These are phyloP conservation scores for Pterula multifida DNA, from an alignment of 1,284 basidiomycete genomes.

Conservation along the genomic window DNA sequence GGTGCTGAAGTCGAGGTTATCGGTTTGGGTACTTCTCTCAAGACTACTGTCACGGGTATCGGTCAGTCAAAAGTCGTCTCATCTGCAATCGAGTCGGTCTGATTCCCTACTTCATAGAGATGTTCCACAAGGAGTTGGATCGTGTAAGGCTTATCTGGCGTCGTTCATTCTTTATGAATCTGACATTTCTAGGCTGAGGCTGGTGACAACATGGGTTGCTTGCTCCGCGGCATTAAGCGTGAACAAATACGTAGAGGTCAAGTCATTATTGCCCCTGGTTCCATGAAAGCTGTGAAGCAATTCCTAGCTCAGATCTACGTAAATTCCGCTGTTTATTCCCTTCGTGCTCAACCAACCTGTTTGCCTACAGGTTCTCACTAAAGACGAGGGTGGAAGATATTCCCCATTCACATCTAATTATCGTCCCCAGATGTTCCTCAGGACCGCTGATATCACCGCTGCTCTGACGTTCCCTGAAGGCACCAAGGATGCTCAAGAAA, in stretches of 20 bases:
- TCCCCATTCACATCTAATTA: constrained; percentile 97
- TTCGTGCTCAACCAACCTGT: constrained; percentile 1
- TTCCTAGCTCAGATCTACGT: constrained; percentile 91
- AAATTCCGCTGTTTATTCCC: constrained; percentile 17
- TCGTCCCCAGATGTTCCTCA: constrained; percentile 92
- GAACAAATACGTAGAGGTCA: constrained; percentile 94
- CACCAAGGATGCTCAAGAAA: constrained; percentile 63
- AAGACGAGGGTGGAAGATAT: constrained; percentile 97
- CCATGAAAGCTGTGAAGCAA: constrained; percentile 92
- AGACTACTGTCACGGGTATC: constrained; percentile 94
- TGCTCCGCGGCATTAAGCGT: constrained; percentile 95
- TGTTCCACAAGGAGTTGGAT: constrained; percentile 99
- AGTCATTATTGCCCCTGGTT: constrained; percentile 81
- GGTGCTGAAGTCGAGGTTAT: constrained; percentile 92
- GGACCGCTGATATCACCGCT: constrained; percentile 91
- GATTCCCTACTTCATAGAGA: constrained; percentile 46
- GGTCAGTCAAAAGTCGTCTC: constrained; percentile 33
- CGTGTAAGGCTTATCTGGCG: constrained; percentile 34
- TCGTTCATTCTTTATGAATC: background rate
- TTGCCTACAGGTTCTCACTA: constrained; percentile 65
- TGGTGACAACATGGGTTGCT: constrained; percentile 98
- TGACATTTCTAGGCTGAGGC: constrained; percentile 65
- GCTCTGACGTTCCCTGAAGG: constrained; percentile 81
- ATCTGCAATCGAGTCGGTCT: background rate
- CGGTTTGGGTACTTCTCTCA: constrained; percentile 75